phyloP scores from a whole-genome alignment of 768 basidiomycete genomes.

The Serpula lacrymans region DNA sequence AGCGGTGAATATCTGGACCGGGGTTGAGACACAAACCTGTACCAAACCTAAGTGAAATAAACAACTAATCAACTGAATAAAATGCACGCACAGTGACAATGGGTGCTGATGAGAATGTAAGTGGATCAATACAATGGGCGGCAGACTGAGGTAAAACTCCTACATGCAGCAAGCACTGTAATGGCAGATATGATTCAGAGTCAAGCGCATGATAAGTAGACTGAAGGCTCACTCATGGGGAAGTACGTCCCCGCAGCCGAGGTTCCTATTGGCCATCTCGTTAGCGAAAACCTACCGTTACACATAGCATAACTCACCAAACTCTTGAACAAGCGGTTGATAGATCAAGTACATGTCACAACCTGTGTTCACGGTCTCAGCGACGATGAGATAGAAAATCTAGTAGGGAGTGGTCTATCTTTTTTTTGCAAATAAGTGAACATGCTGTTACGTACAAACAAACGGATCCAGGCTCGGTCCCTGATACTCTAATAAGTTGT shows the following conservation, averaged over 20 bases:
- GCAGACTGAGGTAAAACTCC: no score
- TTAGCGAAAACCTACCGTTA: background rate
- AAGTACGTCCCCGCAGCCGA: constrained; percentile 8
- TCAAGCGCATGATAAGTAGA: background rate
- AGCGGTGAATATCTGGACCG: constrained; percentile 39
- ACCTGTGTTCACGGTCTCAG: constrained; percentile 3
- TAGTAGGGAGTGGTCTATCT: background rate
- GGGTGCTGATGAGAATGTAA: no score
- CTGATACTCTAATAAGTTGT: no score
- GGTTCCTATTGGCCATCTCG: background rate
- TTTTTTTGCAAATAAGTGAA: background rate
- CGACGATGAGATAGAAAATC: constrained; percentile 4
- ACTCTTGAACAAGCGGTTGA: constrained; percentile 1
- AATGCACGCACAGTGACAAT: no score
- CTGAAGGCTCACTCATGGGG: constrained; percentile 2
- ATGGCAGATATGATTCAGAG: background rate
- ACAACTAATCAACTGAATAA: no score
- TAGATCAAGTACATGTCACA: constrained; percentile 4
- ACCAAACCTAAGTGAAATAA: no score
- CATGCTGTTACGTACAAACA: constrained; percentile 21
- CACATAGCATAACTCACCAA: background rate
- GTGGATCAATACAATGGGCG: no score
- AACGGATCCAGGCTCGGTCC: constrained; percentile 31
- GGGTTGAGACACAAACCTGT: constrained; percentile 30
- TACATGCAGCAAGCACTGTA: no score